Percentiles rank a stretch among this genome's conserved stretches.
These are phyloP conservation scores for Corchorus capsularis DNA, from an alignment of 345 rosid genomes.

Conservation along the genomic window DNA sequence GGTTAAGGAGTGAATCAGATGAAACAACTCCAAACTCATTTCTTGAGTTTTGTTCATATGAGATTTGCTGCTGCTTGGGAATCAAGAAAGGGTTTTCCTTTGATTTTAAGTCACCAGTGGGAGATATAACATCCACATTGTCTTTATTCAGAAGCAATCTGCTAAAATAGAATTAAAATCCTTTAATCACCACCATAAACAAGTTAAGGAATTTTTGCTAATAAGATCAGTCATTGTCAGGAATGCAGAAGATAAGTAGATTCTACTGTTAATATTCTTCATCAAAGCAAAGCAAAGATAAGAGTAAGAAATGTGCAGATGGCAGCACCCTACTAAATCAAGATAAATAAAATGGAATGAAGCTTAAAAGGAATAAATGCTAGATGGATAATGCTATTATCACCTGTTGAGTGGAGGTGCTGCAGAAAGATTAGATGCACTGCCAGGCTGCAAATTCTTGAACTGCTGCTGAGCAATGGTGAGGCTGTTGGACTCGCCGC, in stretches of 20 bases:
- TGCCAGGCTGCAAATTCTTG: slow-evolving; percentile 48
- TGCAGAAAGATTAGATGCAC: slow-evolving; percentile 27
- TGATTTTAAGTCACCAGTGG: slow-evolving; percentile 32
- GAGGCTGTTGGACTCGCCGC: slow-evolving; percentile 44
- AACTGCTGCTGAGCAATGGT: slow-evolving; percentile 49
- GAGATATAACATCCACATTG: slow-evolving; percentile 25
- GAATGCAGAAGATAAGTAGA: slow-evolving; percentile 6
- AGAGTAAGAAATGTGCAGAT: background rate
- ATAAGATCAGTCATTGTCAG: background rate
- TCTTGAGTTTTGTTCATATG: slow-evolving; percentile 30
- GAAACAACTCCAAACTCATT: slow-evolving; percentile 45
- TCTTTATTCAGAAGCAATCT: slow-evolving; percentile 49
- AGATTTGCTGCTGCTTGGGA: slow-evolving; percentile 37
- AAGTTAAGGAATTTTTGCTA: background rate
- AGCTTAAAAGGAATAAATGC: background rate
- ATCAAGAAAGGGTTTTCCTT: slow-evolving; percentile 41
- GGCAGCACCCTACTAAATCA: slow-evolving; percentile 2
- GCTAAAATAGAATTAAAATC: slow-evolving; percentile 17
- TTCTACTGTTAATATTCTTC: background rate
- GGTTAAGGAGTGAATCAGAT: slow-evolving; percentile 51
- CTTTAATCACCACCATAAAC: background rate
- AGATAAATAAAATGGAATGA: background rate
- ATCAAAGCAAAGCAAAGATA: background rate
- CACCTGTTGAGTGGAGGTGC: slow-evolving; percentile 38
- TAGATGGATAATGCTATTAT: background rate